Base-by-base conservation (phyloP, 768 basidiomycete genomes). In the Lepiota venenata region DNA sequence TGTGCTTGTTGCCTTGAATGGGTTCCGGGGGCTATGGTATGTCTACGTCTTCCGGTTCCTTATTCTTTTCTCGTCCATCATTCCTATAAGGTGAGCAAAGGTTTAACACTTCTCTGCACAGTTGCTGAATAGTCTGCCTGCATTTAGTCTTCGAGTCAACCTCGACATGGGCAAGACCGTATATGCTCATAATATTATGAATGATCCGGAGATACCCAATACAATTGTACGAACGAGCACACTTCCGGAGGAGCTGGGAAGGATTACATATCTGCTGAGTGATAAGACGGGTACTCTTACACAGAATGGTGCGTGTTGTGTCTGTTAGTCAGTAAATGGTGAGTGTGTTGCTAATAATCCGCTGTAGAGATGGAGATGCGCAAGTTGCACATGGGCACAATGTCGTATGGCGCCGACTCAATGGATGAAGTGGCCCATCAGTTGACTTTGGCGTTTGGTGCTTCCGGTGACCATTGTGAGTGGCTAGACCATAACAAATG, bases 161-260 rank as follows among this genome's bases (percentile, higher is more conserved):
- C 80, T 99, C 50, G 97, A 99, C 69, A 98, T 99, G 95, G 97
- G 97, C 53, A 99, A 99, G 72, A 98, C 95, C 1, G 90, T 98
- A 40, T 99, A 99, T 62, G 94, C 93, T 0, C 87, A 90, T 40
- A 91, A 94, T 60, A 98, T 98, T 53, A 93, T 95, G 87, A 87
- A 83, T 48, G 97, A 98, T 71, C 65, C 61, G 42, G 93, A 98
- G 69, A 99, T 99, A 60, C 93, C 94, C 3, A 84, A 86, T 44
- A 97, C 97, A 3, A 97, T 98, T 57, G 97, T 98, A 7, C 80
- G 97, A 12, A 98, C 97, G n/a, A 93, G 90, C 63, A 99, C 97
- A 0, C 77, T 99, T 3, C 97, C 97, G 0, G 97, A 99, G 67
- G 95, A 98, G 66, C 79, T 98, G 14, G 95, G 95, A 12, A 77